Percentiles rank a stretch among this genome's conserved stretches.
Evolutionary conservation across 768 basidiomycete genomes (phyloP).

Genomic region (Psilocybe azurescens): DNA sequence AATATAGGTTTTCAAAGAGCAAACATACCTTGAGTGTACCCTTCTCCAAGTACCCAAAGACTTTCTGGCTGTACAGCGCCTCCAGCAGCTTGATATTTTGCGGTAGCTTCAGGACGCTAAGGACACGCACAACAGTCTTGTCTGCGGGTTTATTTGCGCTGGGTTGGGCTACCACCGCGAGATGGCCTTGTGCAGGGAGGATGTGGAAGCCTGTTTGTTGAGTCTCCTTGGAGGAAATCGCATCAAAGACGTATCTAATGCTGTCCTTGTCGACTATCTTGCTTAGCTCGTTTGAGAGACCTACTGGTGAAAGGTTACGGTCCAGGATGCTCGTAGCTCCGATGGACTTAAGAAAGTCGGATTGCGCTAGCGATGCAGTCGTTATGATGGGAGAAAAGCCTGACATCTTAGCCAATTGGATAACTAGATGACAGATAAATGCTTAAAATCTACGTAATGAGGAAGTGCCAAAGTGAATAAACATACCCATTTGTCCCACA

Average conservation of each 20-base stretch:
- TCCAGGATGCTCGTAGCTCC: conserved; percentile 47
- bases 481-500: conserved; percentile 52
- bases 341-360: conserved; percentile 35
- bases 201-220: conserved; percentile 18
- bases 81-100: conserved; percentile 16
- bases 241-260: conserved; percentile 29
- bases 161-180: background rate
- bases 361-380: conserved; percentile 35
- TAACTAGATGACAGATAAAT: conserved; percentile 13
- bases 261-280: conserved; percentile 17
- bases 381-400: conserved; percentile 48
- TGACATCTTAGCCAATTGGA: conserved; percentile 41
- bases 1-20: conserved; percentile 17
- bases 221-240: conserved; percentile 25
- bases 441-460: no score
- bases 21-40: conserved; percentile 38
- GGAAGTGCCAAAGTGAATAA: background rate
- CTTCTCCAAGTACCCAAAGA: conserved; percentile 34
- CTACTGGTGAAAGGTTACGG: conserved; percentile 16
- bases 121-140: background rate
- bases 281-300: conserved; percentile 24
- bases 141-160: background rate
- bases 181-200: background rate
- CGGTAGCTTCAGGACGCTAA: background rate
- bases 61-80: conserved; percentile 24